Evolutionary conservation across 2,329 filamentous ascomycete genomes (phyloP).

Genomic region (Monilinia fructicola): DNA sequence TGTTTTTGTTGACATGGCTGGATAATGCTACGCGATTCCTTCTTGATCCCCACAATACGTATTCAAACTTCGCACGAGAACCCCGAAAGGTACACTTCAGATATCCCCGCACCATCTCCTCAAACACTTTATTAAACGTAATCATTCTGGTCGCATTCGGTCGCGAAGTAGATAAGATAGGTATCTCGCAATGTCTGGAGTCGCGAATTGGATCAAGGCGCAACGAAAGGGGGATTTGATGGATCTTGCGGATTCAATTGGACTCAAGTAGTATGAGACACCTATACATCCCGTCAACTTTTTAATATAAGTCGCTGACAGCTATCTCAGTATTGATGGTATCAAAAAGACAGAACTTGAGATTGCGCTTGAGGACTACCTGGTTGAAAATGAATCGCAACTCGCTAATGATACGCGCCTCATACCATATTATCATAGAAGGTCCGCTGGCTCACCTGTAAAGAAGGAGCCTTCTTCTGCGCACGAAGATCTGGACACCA

Average conservation of each 20-base stretch:
- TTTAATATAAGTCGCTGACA: slow-evolving; percentile 27
- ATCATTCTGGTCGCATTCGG: slow-evolving; percentile 8
- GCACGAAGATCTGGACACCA: slow-evolving; percentile 41
- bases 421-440: slow-evolving; percentile 71
- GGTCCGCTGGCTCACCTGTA: slow-evolving; percentile 61
- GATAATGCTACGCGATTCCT: slow-evolving; percentile 16
- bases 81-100: slow-evolving; percentile 9
- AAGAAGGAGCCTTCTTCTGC: slow-evolving; percentile 53
- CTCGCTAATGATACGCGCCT: slow-evolving; percentile 65
- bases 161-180: not conserved
- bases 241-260: slow-evolving; percentile 69
- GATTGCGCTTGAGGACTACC: slow-evolving; percentile 67
- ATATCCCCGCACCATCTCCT: slow-evolving; percentile 11
- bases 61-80: slow-evolving; percentile 17
- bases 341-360: slow-evolving; percentile 81
- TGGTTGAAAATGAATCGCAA: slow-evolving; percentile 65
- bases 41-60: slow-evolving; percentile 19
- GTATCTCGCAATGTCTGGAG: slow-evolving; percentile 56
- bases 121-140: slow-evolving; percentile 5
- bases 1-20: slow-evolving; percentile 22
- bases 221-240: slow-evolving; percentile 81
- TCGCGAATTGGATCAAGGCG: slow-evolving; percentile 71
- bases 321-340: slow-evolving; percentile 58
- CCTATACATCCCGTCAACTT: slow-evolving; percentile 19
- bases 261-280: slow-evolving; percentile 67